phyloP scores from a whole-genome alignment of 208 protist genomes.

The Endotrypanum monterogeii region DNA sequence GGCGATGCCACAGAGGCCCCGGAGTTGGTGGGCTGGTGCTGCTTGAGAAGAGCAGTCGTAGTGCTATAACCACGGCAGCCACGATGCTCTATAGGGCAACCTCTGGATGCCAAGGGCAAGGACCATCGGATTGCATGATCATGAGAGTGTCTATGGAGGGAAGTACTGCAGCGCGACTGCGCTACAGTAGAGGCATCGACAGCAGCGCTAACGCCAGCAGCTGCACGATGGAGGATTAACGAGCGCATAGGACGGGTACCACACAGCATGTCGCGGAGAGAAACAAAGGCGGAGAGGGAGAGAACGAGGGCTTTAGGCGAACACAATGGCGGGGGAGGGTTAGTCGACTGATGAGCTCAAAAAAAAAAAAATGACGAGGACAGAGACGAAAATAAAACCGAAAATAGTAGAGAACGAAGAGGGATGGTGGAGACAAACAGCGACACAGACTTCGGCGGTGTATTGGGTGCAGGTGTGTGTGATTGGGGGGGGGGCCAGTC shows the following conservation, averaged over 20 bases:
- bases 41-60: constrained; percentile 18
- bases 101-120: neutral
- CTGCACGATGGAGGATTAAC: constrained; percentile 9
- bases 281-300: neutral
- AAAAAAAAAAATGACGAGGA: neutral
- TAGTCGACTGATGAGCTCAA: neutral
- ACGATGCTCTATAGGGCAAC: constrained; percentile 9
- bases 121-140: constrained; percentile 1
- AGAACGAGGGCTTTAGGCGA: neutral
- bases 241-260: constrained; percentile 15
- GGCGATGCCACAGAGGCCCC: constrained; percentile 11
- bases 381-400: neutral
- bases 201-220: neutral
- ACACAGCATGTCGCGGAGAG: neutral
- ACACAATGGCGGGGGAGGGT: neutral
- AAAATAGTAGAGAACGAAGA: neutral
- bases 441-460: neutral
- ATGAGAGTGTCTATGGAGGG: constrained; percentile 27
- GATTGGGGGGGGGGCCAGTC: neutral
- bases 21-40: constrained; percentile 30
- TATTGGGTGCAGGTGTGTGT: too few species aligned
- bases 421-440: neutral
- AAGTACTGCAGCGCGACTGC: constrained; percentile 8
- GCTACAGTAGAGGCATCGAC: neutral
- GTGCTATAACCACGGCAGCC: constrained; percentile 21